phyloP scores from a whole-genome alignment of 441 rosid genomes.

The Bruguiera hainesii region DNA sequence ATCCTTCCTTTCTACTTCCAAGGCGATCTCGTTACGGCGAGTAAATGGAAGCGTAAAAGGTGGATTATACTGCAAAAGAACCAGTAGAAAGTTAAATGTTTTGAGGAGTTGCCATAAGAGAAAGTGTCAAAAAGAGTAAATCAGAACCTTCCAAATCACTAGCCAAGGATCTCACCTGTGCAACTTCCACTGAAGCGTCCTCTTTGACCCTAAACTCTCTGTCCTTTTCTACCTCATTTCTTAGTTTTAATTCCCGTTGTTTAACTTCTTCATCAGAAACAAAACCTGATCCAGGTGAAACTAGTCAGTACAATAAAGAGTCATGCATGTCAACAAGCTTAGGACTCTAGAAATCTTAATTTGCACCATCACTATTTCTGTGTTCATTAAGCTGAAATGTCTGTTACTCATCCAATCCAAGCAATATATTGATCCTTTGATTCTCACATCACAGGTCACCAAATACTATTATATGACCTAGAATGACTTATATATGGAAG shows the following conservation, averaged over 20 bases:
- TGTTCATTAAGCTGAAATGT: background rate
- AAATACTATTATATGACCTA: no score
- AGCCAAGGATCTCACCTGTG: constrained; percentile 55
- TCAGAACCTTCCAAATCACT: constrained; percentile 1
- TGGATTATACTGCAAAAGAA: constrained; percentile 76
- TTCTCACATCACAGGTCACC: no score
- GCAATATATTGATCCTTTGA: no score
- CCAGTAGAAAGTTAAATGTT: background rate
- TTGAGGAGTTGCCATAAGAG: background rate
- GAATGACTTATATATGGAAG: background rate
- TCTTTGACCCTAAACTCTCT: constrained; percentile 50
- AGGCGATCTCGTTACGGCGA: constrained; percentile 74
- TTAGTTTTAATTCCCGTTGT: constrained; percentile 51
- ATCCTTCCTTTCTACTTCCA: constrained; percentile 63
- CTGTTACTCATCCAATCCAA: background rate
- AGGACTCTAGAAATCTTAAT: background rate
- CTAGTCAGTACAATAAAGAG: constrained; percentile 4
- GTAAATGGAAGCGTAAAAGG: constrained; percentile 86
- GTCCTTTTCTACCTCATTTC: constrained; percentile 52
- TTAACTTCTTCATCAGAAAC: constrained; percentile 79
- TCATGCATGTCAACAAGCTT: background rate
- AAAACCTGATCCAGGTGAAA: constrained; percentile 48
- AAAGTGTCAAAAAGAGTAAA: background rate
- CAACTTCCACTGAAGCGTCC: constrained; percentile 74
- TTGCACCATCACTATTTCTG: background rate